Evolutionary conservation across 2,329 filamentous ascomycete species (phyloP), one percentile per base, ranked within the genome.

Genomic region (Sclerotinia borealis): DNA sequence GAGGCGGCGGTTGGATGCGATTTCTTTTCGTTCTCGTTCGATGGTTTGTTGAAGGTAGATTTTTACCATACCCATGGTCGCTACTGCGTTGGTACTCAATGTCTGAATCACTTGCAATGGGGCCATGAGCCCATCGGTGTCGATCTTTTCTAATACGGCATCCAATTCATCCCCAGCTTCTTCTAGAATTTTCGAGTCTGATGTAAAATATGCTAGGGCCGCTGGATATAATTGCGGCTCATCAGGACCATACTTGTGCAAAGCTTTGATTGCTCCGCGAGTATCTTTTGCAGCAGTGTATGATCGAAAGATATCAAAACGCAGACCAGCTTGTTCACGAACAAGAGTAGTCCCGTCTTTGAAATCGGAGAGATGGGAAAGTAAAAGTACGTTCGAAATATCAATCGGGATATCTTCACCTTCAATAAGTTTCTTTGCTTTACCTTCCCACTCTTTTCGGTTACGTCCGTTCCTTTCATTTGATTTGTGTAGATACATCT

Each of bases 41-140:
- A 99, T 96, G 10, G 93, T 96, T 56, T 90, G 86, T 67, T 90
- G 86, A 2, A 99, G 85, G 76, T 99, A 99, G 7, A 88, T 86
- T 77, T 97, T 98, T 66, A 99, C 89, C 83, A 98, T 92, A 58
- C 93, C 95, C 91, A 99, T 97, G 0, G 92, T 98, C 0, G 96
- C 93, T 3, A 97, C 91, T 7, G 87, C 84, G 69, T 89, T 90
- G 59, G 83, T 83, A 65, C 85, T 88, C 17, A 99, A 83, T 0
- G 93, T 95, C 76, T 99, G 93, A 19, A 99, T 95, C 37, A 99
- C 95, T 75, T 99, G 95, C 4, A 99, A 80, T 0, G 95, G 95
- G 0, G 95, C 93, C 91, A 99, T 95, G 43, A 99, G 84, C 0
- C 91, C 89, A 71, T 96, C 92, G 66, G 89, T 84, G 73, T 97